Conservation (phyloP, 805 yeast species). For the Torulaspora quercuum region DNA sequence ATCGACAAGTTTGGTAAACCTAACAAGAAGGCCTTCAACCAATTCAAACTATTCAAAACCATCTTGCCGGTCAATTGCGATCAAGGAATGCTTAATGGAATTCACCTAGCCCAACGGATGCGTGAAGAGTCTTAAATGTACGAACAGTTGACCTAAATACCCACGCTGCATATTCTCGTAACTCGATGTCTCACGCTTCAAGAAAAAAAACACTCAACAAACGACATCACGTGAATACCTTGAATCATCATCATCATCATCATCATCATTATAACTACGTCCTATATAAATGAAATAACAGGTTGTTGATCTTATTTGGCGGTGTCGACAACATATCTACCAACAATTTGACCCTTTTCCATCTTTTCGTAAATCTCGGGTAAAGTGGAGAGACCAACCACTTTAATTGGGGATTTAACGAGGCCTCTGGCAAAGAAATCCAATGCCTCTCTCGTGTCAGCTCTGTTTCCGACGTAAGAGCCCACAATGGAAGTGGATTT, state of each 20-base stretch:
- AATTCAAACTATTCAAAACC: no score
- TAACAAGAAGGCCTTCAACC: conserved; percentile 18
- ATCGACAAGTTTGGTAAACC: conserved; percentile 21
- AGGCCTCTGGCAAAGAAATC: conserved; percentile 66
- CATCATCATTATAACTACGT: no score
- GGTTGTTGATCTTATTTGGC: conserved; percentile 40
- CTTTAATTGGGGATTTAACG: conserved; percentile 63
- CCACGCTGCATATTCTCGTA: not conserved
- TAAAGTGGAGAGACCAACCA: conserved; percentile 69
- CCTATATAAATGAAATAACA: conserved; percentile 1
- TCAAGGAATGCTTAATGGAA: no score
- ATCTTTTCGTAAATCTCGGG: conserved; percentile 65
- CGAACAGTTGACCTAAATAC: no score
- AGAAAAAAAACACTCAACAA: conserved; percentile 1
- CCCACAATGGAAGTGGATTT: conserved; percentile 70
- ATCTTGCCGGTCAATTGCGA: no score
- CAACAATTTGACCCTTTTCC: conserved; percentile 78
- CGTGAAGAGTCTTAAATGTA: no score
- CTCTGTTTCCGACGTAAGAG: conserved; percentile 86
- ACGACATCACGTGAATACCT: not conserved
- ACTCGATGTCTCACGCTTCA: conserved; percentile 1
- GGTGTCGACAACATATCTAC: conserved; percentile 80
- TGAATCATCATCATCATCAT: no score
- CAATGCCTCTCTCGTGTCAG: conserved; percentile 75
- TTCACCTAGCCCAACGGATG: no score